Evolutionary conservation across 2,329 filamentous ascomycete genomes (phyloP).

Genomic region (Xylaria arbuscula): DNA sequence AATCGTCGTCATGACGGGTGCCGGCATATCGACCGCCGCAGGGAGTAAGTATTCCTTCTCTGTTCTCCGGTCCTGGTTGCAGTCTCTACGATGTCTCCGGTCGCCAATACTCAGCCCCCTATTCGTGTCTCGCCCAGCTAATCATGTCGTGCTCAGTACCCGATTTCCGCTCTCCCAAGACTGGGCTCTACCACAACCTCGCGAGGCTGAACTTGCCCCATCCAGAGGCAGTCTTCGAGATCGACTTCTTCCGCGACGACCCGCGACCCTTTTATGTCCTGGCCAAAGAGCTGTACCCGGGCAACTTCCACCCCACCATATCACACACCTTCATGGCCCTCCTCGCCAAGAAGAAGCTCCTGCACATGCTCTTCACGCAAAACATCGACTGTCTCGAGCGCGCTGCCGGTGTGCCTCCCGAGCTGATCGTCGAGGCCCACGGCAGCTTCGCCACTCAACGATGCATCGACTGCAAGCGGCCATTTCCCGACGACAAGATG

Average conservation of each 20-base stretch:
- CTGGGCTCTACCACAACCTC: constrained; percentile 93
- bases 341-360: constrained; percentile 79
- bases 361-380: constrained; percentile 92
- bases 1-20: constrained; percentile 91
- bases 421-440: constrained; percentile 91
- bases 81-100: too few relatives aligned
- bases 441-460: constrained; percentile 92
- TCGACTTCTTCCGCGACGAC: constrained; percentile 85
- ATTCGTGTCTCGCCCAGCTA: too few relatives aligned
- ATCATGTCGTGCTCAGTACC: constrained; percentile 70
- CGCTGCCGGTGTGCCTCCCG: constrained; percentile 81
- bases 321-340: constrained; percentile 90
- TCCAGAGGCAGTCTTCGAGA: constrained; percentile 94
- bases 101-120: too few relatives aligned
- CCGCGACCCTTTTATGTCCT: constrained; percentile 92
- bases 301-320: constrained; percentile 87
- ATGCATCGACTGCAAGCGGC: constrained; percentile 85
- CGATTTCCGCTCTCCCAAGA: constrained; percentile 93
- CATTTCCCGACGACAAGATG: constrained; percentile 81
- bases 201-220: constrained; percentile 86
- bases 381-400: constrained; percentile 98
- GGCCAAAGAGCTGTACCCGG: constrained; percentile 91
- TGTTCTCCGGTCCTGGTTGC: not conserved
- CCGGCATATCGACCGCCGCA: constrained; percentile 83
- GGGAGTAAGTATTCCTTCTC: constrained; percentile 60